Conservation (phyloP, 169 alveolate genomes). For the Eimeria praecox region DNA sequence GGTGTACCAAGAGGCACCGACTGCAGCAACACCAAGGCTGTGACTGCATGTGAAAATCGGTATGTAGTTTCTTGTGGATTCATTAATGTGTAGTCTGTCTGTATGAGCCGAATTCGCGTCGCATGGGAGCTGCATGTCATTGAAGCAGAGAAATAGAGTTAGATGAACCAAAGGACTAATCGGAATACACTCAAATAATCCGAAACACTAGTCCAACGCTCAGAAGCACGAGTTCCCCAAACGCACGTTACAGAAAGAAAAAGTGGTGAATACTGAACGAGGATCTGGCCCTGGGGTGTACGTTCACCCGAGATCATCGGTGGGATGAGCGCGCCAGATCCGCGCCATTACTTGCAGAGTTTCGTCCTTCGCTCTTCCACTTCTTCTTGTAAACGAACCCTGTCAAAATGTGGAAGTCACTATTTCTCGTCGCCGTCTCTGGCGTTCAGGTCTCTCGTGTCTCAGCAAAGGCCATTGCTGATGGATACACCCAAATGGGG, state of each 20-base stretch:
- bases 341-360: slow-evolving; percentile 72
- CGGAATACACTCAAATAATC: neutral
- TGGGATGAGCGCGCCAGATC: neutral
- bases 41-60: neutral
- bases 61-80: neutral
- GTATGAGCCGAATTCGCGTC: neutral
- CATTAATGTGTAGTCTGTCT: neutral
- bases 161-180: neutral
- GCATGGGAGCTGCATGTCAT: neutral
- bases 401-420: slow-evolving; percentile 74
- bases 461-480: slow-evolving; percentile 59
- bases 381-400: neutral
- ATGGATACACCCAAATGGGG: slow-evolving; percentile 78
- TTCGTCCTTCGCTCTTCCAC: slow-evolving; percentile 72
- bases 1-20: neutral
- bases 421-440: slow-evolving; percentile 19
- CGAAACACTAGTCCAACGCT: neutral
- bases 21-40: neutral
- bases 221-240: neutral
- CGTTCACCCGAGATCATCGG: slow-evolving; percentile 57
- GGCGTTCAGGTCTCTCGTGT: slow-evolving; percentile 15
- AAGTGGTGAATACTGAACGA: neutral
- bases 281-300: neutral
- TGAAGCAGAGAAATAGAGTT: neutral
- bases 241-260: neutral